Conservation (phyloP, 2,329 filamentous ascomycete species). For the Dendrostoma leiphaemia region DNA sequence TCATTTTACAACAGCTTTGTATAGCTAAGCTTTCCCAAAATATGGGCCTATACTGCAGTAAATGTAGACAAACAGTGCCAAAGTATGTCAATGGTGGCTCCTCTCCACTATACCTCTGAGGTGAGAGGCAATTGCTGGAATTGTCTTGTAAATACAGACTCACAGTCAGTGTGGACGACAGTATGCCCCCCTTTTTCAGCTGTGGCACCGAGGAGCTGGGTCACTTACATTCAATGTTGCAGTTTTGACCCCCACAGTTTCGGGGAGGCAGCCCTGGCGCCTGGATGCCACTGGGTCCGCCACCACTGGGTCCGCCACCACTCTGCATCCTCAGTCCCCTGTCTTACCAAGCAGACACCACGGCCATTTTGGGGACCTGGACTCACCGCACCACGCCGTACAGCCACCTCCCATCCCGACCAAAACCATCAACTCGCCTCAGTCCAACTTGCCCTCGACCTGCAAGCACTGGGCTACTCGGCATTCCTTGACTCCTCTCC, state of each 20-base stretch:
- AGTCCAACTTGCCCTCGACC: neutral
- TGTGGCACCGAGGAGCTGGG: constrained; percentile 1
- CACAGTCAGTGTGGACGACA: neutral
- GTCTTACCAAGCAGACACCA: neutral
- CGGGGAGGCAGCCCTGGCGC: neutral
- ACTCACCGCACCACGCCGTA: neutral
- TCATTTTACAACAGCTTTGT: too few relatives aligned
- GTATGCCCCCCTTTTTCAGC: constrained; percentile 4
- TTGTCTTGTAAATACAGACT: too few relatives aligned
- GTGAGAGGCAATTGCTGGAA: too few relatives aligned
- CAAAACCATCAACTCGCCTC: neutral
- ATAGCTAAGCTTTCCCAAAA: too few relatives aligned
- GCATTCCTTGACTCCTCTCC: neutral
- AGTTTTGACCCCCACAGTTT: neutral
- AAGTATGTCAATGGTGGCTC: too few relatives aligned
- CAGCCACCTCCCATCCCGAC: constrained; percentile 6
- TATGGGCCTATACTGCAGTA: too few relatives aligned
- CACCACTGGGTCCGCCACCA: too few relatives aligned
- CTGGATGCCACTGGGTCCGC: neutral
- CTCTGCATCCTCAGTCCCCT: too few relatives aligned
- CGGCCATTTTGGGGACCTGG: too few relatives aligned
- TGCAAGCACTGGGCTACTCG: neutral
- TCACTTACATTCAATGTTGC: neutral
- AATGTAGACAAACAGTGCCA: too few relatives aligned
- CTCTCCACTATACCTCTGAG: too few relatives aligned